phyloP scores from a whole-genome alignment of 1,139 yeast genomes.

The Taphrina communis region DNA sequence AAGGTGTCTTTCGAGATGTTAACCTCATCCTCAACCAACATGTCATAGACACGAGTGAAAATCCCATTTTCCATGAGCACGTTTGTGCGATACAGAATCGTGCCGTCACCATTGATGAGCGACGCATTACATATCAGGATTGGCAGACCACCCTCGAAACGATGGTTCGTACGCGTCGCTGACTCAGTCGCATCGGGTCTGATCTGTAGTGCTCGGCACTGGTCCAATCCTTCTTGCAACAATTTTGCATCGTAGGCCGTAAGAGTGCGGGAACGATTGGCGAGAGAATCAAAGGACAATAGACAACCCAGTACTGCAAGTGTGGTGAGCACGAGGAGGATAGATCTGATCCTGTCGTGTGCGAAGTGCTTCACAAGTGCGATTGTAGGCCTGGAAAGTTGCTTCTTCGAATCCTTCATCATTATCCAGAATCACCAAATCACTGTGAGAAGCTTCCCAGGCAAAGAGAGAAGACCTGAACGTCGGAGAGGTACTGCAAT shows the following conservation, averaged over 20 bases:
- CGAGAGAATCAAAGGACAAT: neutral
- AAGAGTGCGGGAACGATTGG: neutral
- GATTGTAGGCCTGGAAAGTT: too few relatives aligned
- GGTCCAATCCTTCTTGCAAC: constrained; percentile 6
- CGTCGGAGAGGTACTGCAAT: too few relatives aligned
- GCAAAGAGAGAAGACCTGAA: too few relatives aligned
- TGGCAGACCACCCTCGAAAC: constrained; percentile 20
- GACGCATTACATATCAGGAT: constrained; percentile 15
- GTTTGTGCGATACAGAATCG: constrained; percentile 6
- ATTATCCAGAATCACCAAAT: too few relatives aligned
- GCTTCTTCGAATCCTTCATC: too few relatives aligned
- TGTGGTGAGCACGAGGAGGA: neutral
- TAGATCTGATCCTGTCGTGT: neutral
- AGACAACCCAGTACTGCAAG: neutral
- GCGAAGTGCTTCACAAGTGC: neutral
- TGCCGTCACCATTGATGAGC: constrained; percentile 30
- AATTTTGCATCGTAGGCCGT: neutral
- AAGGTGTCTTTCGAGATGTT: neutral
- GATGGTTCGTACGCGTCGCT: constrained; percentile 8
- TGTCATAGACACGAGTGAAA: constrained; percentile 8
- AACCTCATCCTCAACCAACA: constrained; percentile 8
- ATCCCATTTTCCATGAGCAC: constrained; percentile 21
- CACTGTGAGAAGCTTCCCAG: too few relatives aligned
- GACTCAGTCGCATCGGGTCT: constrained; percentile 2
- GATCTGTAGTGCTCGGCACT: constrained; percentile 3